phyloP scores from a whole-genome alignment of 768 basidiomycete genomes.

The Kwoniella dendrophila region DNA sequence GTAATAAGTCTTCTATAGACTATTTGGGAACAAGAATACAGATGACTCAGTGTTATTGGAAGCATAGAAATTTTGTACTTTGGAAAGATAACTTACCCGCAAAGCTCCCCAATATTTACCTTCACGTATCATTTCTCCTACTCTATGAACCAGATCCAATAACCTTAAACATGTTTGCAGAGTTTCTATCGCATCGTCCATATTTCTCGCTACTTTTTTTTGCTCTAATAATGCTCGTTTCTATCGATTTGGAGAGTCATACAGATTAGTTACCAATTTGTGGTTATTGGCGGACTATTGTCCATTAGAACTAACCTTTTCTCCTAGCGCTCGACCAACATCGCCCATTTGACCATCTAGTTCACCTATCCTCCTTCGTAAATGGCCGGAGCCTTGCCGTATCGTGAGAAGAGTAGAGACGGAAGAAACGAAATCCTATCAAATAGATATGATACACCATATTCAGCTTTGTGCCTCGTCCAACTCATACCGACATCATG shows the following conservation, averaged over 20 bases:
- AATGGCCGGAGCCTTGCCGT: constrained; percentile 91
- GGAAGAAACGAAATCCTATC: constrained; percentile 87
- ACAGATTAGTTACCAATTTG: too few relatives aligned
- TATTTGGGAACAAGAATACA: constrained; percentile 50
- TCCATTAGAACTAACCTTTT: constrained; percentile 64
- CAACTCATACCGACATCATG: neutral
- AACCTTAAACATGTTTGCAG: constrained; percentile 89
- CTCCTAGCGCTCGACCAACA: constrained; percentile 81
- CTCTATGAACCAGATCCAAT: constrained; percentile 86
- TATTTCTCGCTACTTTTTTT: constrained; percentile 87
- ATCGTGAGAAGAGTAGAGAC: constrained; percentile 95
- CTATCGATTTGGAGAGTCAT: too few relatives aligned
- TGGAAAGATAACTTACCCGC: constrained; percentile 65
- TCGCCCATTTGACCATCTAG: constrained; percentile 85
- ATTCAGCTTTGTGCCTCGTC: neutral
- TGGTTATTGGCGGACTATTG: too few relatives aligned
- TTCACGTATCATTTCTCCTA: constrained; percentile 88
- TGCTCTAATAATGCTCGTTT: constrained; percentile 85
- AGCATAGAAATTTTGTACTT: neutral
- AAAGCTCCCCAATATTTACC: constrained; percentile 96
- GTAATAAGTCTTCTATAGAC: constrained; percentile 94
- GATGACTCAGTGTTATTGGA: neutral
- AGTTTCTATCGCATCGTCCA: constrained; percentile 96
- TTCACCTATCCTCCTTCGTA: constrained; percentile 86
- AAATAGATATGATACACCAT: neutral